Evolutionary conservation across 1,284 basidiomycete species (phyloP).

Genomic region (Singerocomus rubriflavus): DNA sequence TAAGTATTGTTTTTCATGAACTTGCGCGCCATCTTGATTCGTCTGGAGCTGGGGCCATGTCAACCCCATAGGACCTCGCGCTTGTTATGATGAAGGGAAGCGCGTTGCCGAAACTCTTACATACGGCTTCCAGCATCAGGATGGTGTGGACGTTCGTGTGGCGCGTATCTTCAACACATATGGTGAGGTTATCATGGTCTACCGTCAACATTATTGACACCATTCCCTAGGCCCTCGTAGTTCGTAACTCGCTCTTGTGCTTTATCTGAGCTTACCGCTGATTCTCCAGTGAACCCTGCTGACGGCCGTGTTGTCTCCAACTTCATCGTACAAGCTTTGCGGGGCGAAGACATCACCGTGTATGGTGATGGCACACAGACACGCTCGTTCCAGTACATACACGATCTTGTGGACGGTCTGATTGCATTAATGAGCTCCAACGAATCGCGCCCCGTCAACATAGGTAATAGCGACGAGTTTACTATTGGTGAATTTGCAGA

Average conservation of each 20-base stretch:
- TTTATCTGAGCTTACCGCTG: constrained; percentile 10
- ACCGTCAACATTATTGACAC: neutral
- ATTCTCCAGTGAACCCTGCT: constrained; percentile 82
- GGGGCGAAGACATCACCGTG: constrained; percentile 93
- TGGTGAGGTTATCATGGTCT: constrained; percentile 37
- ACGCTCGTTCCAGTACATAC: constrained; percentile 93
- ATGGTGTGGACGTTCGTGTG: constrained; percentile 92
- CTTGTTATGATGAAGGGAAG: constrained; percentile 98
- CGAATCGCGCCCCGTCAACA: constrained; percentile 91
- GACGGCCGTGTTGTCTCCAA: constrained; percentile 98
- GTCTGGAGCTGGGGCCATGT: constrained; percentile 88
- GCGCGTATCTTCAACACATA: constrained; percentile 96
- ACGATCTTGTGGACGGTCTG: constrained; percentile 78
- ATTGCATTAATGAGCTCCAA: constrained; percentile 92
- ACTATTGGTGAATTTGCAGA: constrained; percentile 90
- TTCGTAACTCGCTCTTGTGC: constrained; percentile 26
- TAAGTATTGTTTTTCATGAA: constrained; percentile 39
- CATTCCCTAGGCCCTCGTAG: constrained; percentile 43
- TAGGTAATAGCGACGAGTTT: constrained; percentile 93
- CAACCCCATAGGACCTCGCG: constrained; percentile 95
- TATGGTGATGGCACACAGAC: constrained; percentile 97
- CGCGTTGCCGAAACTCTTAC: constrained; percentile 94
- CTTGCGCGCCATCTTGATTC: constrained; percentile 14
- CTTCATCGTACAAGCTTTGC: constrained; percentile 95
- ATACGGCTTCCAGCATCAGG: constrained; percentile 92